These are phyloP conservation scores for Discostella pseudostelligera DNA, from an alignment of 108 stramenopile genomes.

Conservation along the genomic window DNA sequence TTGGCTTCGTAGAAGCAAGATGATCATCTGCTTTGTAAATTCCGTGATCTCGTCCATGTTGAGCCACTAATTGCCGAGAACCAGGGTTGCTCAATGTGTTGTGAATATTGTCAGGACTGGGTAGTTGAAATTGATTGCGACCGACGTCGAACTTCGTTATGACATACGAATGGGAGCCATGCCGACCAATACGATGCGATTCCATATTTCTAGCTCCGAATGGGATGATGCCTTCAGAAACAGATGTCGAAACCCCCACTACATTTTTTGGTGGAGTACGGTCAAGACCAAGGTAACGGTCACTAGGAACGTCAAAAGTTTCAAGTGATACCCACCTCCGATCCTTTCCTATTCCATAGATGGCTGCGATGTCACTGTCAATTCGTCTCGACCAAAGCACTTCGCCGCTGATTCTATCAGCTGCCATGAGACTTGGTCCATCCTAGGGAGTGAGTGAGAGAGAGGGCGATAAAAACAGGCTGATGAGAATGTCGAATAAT, in stretches of 20 bases:
- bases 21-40: neutral
- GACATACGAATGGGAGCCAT: constrained; percentile 27
- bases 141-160: constrained; percentile 24
- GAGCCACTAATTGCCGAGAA: constrained; percentile 5
- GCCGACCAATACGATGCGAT: constrained; percentile 27
- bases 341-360: constrained; percentile 67
- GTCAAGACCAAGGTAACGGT: constrained; percentile 22
- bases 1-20: no score
- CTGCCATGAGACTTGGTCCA: constrained; percentile 59
- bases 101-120: constrained; percentile 6
- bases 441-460: constrained; percentile 20
- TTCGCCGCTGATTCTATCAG: constrained; percentile 41
- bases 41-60: constrained; percentile 2
- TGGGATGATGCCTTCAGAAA: constrained; percentile 26
- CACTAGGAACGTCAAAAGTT: constrained; percentile 49
- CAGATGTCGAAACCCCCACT: constrained; percentile 3
- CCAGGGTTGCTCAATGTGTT: constrained; percentile 4
- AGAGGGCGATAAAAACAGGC: neutral
- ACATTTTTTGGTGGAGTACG: constrained; percentile 1
- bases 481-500: neutral
- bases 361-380: constrained; percentile 62
- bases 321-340: constrained; percentile 60
- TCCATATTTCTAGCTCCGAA: constrained; percentile 13
- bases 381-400: constrained; percentile 62
- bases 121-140: constrained; percentile 4